Percentiles rank a stretch among this genome's conserved stretches.
Evolutionary conservation across 192 early-diverging fungal species (phyloP).

Genomic region (Thamnidium elegans): DNA sequence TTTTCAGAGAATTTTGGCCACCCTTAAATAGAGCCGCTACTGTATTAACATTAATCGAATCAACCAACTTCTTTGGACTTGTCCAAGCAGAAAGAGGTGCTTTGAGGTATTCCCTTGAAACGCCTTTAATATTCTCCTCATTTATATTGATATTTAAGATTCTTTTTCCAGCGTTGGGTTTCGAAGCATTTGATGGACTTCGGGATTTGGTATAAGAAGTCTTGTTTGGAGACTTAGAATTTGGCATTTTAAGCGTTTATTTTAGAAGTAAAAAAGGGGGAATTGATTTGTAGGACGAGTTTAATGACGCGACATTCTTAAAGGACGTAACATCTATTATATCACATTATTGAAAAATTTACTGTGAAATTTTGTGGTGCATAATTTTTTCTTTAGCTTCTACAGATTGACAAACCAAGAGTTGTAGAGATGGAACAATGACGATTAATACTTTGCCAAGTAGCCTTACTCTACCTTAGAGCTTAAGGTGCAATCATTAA

Average conservation of each 20-base stretch:
- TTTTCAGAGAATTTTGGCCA: too few species aligned
- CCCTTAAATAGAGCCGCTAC: too few species aligned
- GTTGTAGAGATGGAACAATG: conserved; percentile 2
- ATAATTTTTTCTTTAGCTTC: background rate
- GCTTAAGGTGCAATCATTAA: conserved; percentile 9
- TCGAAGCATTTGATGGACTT: background rate
- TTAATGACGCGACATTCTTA: background rate
- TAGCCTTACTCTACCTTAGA: conserved; percentile 4
- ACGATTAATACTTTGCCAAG: conserved; percentile 4
- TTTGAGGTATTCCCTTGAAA: conserved; percentile 12
- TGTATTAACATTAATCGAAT: background rate
- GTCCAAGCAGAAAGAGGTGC: conserved; percentile 6
- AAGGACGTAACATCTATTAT: background rate
- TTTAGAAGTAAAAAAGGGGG: conserved; percentile 10
- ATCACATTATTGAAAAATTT: conserved; percentile 8
- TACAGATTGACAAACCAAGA: conserved; percentile 9
- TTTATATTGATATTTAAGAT: conserved; percentile 6
- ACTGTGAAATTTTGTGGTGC: background rate
- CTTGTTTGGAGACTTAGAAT: background rate
- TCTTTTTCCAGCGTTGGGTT: conserved; percentile 1
- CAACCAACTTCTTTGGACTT: conserved; percentile 13
- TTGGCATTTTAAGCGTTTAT: conserved; percentile 12
- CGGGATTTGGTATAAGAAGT: background rate
- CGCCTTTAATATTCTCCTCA: conserved; percentile 2
- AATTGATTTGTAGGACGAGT: conserved; percentile 5